Conservation (phyloP, 2,329 filamentous ascomycete genomes). For the Talaromyces sp. region DNA sequence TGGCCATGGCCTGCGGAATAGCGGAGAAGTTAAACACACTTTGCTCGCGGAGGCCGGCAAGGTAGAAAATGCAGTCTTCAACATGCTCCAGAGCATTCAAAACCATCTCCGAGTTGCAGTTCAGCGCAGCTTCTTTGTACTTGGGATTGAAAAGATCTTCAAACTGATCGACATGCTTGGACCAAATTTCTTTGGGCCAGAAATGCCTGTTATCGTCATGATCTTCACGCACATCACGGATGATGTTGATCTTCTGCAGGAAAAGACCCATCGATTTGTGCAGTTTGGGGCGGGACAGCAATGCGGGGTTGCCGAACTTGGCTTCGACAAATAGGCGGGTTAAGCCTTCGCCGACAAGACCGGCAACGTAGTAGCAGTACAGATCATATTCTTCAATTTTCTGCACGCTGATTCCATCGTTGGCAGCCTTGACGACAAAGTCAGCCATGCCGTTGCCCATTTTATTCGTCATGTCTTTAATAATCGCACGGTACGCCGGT, state of each 20-base stretch:
- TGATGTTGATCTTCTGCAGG: conserved; percentile 97
- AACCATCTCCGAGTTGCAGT: conserved; percentile 91
- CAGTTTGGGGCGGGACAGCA: conserved; percentile 72
- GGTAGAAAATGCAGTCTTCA: conserved; percentile 96
- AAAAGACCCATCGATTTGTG: conserved; percentile 97
- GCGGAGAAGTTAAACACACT: conserved; percentile 99
- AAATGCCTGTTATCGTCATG: conserved; percentile 81
- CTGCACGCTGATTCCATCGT: conserved; percentile 73
- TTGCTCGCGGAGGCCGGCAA: conserved; percentile 90
- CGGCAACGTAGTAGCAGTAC: conserved; percentile 98
- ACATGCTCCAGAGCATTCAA: conserved; percentile 80
- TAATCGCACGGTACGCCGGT: conserved; percentile 75
- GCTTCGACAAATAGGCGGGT: conserved; percentile 87
- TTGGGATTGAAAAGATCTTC: conserved; percentile 84
- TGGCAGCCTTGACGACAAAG: conserved; percentile 78
- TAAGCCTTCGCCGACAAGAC: conserved; percentile 89
- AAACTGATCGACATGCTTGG: conserved; percentile 85
- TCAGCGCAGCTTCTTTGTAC: conserved; percentile 70
- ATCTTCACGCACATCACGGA: conserved; percentile 90
- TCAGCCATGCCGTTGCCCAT: conserved; percentile 99
- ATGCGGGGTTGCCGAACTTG: conserved; percentile 77
- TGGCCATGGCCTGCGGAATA: conserved; percentile 95
- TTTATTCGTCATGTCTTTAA: conserved; percentile 84
- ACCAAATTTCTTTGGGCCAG: conserved; percentile 96
- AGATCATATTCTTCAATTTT: conserved; percentile 87